Evolutionary conservation across 2,329 filamentous ascomycete species (phyloP).

Genomic region (Curvularia eragrostidis): DNA sequence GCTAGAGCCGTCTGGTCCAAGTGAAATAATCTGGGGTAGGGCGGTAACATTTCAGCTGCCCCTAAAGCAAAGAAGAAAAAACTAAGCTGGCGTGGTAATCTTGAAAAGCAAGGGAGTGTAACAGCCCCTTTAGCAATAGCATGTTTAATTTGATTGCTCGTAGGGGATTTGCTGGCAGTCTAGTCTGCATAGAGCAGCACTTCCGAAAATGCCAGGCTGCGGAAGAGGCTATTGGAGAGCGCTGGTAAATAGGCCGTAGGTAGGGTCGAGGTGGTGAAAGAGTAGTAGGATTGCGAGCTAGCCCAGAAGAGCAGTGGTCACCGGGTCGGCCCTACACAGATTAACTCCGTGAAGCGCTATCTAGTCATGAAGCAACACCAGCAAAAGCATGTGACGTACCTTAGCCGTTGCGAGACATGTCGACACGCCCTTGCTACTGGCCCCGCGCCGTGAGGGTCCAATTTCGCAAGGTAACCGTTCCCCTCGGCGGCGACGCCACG

Average conservation of each 20-base stretch:
- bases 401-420: conserved; percentile 12
- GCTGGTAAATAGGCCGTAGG: not conserved
- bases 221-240: not conserved
- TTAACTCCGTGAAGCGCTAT: conserved; percentile 27
- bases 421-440: conserved; percentile 9
- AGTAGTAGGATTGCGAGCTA: conserved; percentile 28
- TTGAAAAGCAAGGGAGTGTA: not conserved
- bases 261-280: conserved; percentile 4
- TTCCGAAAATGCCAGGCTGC: not conserved
- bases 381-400: conserved; percentile 37
- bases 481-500: conserved; percentile 9
- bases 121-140: not conserved
- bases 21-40: conserved; percentile 17
- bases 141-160: not conserved
- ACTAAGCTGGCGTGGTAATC: not conserved
- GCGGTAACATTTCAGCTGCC: conserved; percentile 2
- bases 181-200: not conserved
- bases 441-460: conserved; percentile 2
- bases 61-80: not conserved
- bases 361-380: conserved; percentile 28
- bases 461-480: conserved; percentile 10
- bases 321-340: conserved; percentile 36
- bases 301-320: conserved; percentile 37
- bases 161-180: not conserved
- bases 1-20: conserved; percentile 8